Percentiles rank a stretch among this genome's conserved stretches.
These are phyloP conservation scores for Cornus controversa DNA, from an alignment of 148 eudicot genomes.

Conservation along the genomic window DNA sequence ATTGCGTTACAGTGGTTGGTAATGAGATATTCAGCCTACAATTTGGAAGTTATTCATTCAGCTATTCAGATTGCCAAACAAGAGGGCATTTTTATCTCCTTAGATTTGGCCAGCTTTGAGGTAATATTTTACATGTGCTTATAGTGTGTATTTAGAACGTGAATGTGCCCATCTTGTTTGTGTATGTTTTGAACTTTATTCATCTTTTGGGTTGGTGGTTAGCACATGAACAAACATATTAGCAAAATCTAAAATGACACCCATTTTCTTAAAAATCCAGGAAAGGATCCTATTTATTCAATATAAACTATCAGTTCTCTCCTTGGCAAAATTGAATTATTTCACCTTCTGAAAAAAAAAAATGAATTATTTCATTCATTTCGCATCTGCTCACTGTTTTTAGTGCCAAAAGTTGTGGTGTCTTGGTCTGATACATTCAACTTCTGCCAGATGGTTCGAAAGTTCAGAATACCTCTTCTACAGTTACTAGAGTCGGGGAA, in stretches of 20 bases:
- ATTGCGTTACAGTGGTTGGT: constrained; percentile 77
- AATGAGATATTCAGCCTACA: constrained; percentile 72
- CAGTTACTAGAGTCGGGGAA: constrained; percentile 74
- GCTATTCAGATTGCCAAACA: constrained; percentile 75
- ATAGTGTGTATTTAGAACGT: not conserved
- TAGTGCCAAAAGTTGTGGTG: not conserved
- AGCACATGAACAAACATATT: not conserved
- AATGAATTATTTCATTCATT: not conserved
- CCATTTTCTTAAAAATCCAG: not conserved
- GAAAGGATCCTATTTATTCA: not conserved
- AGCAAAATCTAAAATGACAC: not conserved
- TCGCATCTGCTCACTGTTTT: not conserved
- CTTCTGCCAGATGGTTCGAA: constrained; percentile 73
- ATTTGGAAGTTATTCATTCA: constrained; percentile 65
- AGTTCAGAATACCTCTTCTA: constrained; percentile 57
- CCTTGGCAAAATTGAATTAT: not conserved
- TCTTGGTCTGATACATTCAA: not conserved
- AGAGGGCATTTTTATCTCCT: constrained; percentile 71
- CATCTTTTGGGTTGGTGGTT: not conserved
- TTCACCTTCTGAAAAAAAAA: too few species aligned
- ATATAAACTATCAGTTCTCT: not conserved
- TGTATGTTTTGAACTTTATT: not conserved
- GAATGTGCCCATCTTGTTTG: not conserved
- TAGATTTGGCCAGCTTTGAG: constrained; percentile 99
- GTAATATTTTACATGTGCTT: constrained; percentile 28